Evolutionary conservation across 108 stramenopile species (phyloP), one percentile per base, ranked within the genome.

Genomic region (Parmales sp.): DNA sequence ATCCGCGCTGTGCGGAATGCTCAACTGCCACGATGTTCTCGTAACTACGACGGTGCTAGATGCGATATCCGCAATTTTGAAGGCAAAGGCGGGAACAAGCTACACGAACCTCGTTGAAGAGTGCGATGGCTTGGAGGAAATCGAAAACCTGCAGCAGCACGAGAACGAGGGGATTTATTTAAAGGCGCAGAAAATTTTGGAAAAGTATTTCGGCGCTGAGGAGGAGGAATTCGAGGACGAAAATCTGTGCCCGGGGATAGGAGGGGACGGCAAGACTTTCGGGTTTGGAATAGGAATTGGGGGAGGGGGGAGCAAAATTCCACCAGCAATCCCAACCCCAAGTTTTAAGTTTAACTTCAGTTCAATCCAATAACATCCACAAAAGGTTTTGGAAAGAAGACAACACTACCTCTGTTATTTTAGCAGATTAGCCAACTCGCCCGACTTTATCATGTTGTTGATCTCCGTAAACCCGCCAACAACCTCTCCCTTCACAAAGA

Each of bases 141-240:
- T 92, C n/a, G 90, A 94, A 70, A 31, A 60, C 23, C 86, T 95
- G 0, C 90, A 94, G 67, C 79, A 88, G 60, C 91, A 94, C 74
- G 76, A 81, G 36, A 86, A 76, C 63, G 79, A 86, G 26, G 78
- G 70, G 6, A 72, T 95, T 1, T 93, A 91, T 78, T 65, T 86
- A 46, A 89, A 88, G 70, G 78, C 76, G 3, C 54, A 85, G 25
- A n/a, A 67, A 20, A 79, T 95, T 54, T 83, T 92, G 66, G 94
- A 95, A 46, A 77, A 74, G 1, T 91, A 78, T 69, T 89, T 88
- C 66, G 87, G 86, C 26, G 71, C 45, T 29, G 88, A 83, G 11
- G 88, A 88, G 31, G 88, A 80, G 37, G 6, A 46, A n/a, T 46
- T 43, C 29, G 83, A 80, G 43, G 88, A 89, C 51, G 86, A 87